A percentile compares a stretch with the other conserved stretches of the same genome.
Conservation (phyloP, 345 rosid genomes). For the Arabis hirsuta region DNA sequence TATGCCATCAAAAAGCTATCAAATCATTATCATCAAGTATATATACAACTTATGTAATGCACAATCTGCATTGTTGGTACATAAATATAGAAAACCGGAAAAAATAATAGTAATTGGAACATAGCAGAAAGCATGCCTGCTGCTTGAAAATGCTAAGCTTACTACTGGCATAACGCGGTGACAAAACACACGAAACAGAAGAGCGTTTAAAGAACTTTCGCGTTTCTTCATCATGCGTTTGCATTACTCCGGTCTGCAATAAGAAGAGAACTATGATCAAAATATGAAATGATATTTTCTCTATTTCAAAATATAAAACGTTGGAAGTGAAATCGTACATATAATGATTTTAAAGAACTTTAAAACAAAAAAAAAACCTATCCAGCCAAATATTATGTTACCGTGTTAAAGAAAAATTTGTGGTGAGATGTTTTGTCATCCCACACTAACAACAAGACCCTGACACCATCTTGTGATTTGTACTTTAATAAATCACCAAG, state of each 20-base stretch:
- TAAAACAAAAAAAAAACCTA: no score
- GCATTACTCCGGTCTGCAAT: slow-evolving; percentile 71
- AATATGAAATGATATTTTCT: no score
- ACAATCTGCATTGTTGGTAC: not conserved
- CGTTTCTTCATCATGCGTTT: slow-evolving; percentile 80
- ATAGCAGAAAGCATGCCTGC: slow-evolving; percentile 65
- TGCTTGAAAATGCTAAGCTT: slow-evolving; percentile 86
- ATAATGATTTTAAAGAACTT: no score
- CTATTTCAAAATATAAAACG: no score
- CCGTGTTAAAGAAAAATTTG: slow-evolving; percentile 76
- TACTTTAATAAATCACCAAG: slow-evolving; percentile 81
- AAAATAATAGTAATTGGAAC: slow-evolving; percentile 2
- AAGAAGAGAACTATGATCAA: not conserved
- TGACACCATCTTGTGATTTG: slow-evolving; percentile 85
- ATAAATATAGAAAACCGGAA: not conserved
- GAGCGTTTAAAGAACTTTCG: slow-evolving; percentile 74
- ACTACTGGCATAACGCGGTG: slow-evolving; percentile 81
- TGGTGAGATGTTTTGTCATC: slow-evolving; percentile 91
- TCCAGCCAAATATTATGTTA: slow-evolving; percentile 23
- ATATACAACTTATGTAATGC: not conserved
- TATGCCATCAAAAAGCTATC: slow-evolving; percentile 15
- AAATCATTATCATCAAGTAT: slow-evolving; percentile 12
- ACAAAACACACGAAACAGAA: slow-evolving; percentile 64
- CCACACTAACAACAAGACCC: slow-evolving; percentile 86
- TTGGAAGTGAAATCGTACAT: no score